phyloP scores from a whole-genome alignment of 2,329 filamentous ascomycete species.

The Calonectria multiphialidica region DNA sequence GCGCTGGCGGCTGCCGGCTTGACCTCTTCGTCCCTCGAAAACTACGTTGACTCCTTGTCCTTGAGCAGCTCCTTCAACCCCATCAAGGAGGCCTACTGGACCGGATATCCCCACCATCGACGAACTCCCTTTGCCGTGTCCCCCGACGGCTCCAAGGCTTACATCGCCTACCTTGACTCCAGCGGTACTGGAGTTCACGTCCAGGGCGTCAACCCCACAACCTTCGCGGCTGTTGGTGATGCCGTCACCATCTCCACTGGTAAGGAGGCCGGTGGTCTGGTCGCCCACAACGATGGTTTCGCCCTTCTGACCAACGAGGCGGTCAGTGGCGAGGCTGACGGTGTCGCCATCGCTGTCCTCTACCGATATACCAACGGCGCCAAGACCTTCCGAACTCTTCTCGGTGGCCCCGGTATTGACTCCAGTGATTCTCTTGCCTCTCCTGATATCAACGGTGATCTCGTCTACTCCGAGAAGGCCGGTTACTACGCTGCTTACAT shows the following conservation, averaged over 20 bases:
- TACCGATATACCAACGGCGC: slow-evolving; percentile 68
- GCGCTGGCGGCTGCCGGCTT: slow-evolving; percentile 42
- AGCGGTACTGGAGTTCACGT: slow-evolving; percentile 68
- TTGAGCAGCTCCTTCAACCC: slow-evolving; percentile 67
- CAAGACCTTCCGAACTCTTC: slow-evolving; percentile 69
- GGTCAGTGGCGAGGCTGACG: slow-evolving; percentile 61
- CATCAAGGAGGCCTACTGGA: slow-evolving; percentile 72
- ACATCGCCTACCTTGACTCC: slow-evolving; percentile 70
- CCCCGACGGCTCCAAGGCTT: slow-evolving; percentile 69
- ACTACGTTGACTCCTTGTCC: slow-evolving; percentile 55
- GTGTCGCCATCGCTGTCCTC: slow-evolving; percentile 67
- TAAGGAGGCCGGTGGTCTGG: slow-evolving; percentile 71
- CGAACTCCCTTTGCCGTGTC: slow-evolving; percentile 73
- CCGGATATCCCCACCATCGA: slow-evolving; percentile 69
- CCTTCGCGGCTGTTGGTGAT: slow-evolving; percentile 65
- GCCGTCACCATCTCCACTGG: slow-evolving; percentile 64
- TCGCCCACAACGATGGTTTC: slow-evolving; percentile 74
- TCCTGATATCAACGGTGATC: slow-evolving; percentile 72
- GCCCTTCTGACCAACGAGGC: slow-evolving; percentile 71
- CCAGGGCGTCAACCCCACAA: slow-evolving; percentile 66
- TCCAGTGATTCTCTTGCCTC: slow-evolving; percentile 60
- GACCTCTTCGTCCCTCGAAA: slow-evolving; percentile 42
- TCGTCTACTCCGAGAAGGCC: slow-evolving; percentile 68
- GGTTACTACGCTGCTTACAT: slow-evolving; percentile 72
- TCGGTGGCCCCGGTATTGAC: slow-evolving; percentile 68